These are phyloP conservation scores for Ogataea paraovalis DNA, from an alignment of 805 yeast species.

Conservation along the genomic window DNA sequence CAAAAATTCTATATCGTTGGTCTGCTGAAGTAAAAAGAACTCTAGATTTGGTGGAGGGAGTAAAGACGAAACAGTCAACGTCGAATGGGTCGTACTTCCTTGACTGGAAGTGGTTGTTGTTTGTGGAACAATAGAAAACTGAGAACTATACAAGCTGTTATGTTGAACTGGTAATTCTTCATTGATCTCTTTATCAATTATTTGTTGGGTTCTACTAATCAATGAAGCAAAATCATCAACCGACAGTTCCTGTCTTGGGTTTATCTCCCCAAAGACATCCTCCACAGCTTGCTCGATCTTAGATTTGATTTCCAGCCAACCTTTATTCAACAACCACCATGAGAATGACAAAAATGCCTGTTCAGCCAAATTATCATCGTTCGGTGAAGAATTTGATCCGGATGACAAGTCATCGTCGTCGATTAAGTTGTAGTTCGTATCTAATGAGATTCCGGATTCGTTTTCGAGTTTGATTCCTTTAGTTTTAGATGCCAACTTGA, in stretches of 20 bases:
- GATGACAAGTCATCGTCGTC: constrained; percentile 24
- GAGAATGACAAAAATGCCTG: constrained; percentile 82
- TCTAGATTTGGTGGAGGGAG: constrained; percentile 53
- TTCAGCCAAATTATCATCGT: constrained; percentile 51
- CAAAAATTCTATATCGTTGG: constrained; percentile 40
- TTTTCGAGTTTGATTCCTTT: constrained; percentile 32
- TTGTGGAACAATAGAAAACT: constrained; percentile 1
- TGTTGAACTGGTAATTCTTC: constrained; percentile 1
- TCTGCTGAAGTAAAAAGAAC: constrained; percentile 51
- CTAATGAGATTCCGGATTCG: constrained; percentile 16
- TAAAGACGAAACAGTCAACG: constrained; percentile 31
- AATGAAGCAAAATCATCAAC: constrained; percentile 53
- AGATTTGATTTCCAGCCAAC: constrained; percentile 61
- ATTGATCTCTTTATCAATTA: constrained; percentile 14
- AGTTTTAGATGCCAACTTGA: constrained; percentile 55
- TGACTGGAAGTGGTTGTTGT: constrained; percentile 3
- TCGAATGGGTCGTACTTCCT: constrained; percentile 6
- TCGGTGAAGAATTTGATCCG: constrained; percentile 11
- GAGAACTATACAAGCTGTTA: neutral
- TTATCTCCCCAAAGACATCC: constrained; percentile 55
- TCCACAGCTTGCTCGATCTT: constrained; percentile 55
- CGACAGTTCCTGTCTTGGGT: constrained; percentile 69
- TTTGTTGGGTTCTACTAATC: constrained; percentile 36
- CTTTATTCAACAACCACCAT: constrained; percentile 92
- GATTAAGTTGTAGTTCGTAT: constrained; percentile 14